These are phyloP conservation scores for Fusarium protoensiforme DNA, from an alignment of 2,329 filamentous ascomycete species.

Conservation along the genomic window DNA sequence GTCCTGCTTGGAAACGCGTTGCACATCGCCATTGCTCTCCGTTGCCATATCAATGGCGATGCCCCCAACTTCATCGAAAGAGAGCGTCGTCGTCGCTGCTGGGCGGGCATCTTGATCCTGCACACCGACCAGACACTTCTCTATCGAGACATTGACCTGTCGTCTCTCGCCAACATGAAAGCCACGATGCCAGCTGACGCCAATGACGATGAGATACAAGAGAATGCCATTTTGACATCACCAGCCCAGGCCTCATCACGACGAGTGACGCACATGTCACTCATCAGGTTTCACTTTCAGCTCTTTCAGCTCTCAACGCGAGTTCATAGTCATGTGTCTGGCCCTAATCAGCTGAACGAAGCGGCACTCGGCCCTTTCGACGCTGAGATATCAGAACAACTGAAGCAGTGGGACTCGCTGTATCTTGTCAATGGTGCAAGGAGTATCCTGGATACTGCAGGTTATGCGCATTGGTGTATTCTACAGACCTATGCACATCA, in stretches of 20 bases:
- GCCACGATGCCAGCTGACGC: slow-evolving; percentile 7
- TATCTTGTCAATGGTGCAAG: slow-evolving; percentile 19
- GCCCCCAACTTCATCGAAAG: slow-evolving; percentile 6
- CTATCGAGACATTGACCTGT: slow-evolving; percentile 25
- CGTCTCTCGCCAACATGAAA: slow-evolving; percentile 15
- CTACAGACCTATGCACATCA: slow-evolving; percentile 32
- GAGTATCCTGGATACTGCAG: slow-evolving; percentile 21
- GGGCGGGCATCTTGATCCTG: slow-evolving; percentile 29
- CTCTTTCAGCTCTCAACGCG: slow-evolving; percentile 21
- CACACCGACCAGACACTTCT: slow-evolving; percentile 28
- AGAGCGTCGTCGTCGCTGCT: slow-evolving; percentile 30
- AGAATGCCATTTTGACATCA: not conserved
- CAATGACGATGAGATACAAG: slow-evolving; percentile 17
- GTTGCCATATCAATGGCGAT: slow-evolving; percentile 15
- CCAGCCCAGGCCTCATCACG: not conserved
- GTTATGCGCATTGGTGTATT: slow-evolving; percentile 32
- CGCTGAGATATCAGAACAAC: slow-evolving; percentile 3
- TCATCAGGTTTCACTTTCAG: slow-evolving; percentile 23
- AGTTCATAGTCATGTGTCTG: slow-evolving; percentile 18
- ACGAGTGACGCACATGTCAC: slow-evolving; percentile 13
- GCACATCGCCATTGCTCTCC: slow-evolving; percentile 19
- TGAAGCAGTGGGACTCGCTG: slow-evolving; percentile 18
- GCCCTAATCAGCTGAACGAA: not conserved
- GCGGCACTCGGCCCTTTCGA: not conserved
- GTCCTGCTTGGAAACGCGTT: slow-evolving; percentile 27